phyloP scores from a whole-genome alignment of 257 asterid species.

The Solanum etuberosum region DNA sequence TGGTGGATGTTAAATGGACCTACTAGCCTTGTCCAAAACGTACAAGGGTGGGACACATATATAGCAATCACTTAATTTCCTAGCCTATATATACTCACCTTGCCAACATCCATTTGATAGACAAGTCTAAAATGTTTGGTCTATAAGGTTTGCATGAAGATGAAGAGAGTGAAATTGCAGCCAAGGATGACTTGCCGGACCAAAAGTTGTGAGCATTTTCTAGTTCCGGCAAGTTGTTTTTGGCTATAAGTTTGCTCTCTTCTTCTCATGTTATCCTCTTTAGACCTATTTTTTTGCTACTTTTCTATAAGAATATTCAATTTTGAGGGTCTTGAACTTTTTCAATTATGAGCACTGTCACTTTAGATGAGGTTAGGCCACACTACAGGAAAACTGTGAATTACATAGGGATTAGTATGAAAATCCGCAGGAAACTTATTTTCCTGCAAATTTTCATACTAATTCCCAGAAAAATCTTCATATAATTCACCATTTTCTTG shows the following conservation, averaged over 20 bases:
- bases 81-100: not conserved
- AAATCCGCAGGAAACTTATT: too few species aligned
- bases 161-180: conserved; percentile 30
- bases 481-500: too few species aligned
- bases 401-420: too few species aligned
- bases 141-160: conserved; percentile 23
- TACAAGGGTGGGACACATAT: not conserved
- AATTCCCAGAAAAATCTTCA: too few species aligned
- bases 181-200: conserved; percentile 62
- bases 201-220: not conserved
- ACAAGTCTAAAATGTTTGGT: not conserved
- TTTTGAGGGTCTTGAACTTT: not conserved
- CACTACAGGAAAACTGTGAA: too few species aligned
- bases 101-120: not conserved
- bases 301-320: not conserved
- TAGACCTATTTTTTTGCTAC: not conserved
- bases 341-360: too few species aligned
- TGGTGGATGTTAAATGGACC: not conserved
- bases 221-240: conserved; percentile 22
- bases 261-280: conserved; percentile 20
- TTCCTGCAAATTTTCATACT: too few species aligned
- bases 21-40: not conserved
- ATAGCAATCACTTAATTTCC: not conserved
- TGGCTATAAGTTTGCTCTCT: conserved; percentile 34
- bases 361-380: too few species aligned